phyloP scores from a whole-genome alignment of 345 rosid genomes.

The Salix udensis region DNA sequence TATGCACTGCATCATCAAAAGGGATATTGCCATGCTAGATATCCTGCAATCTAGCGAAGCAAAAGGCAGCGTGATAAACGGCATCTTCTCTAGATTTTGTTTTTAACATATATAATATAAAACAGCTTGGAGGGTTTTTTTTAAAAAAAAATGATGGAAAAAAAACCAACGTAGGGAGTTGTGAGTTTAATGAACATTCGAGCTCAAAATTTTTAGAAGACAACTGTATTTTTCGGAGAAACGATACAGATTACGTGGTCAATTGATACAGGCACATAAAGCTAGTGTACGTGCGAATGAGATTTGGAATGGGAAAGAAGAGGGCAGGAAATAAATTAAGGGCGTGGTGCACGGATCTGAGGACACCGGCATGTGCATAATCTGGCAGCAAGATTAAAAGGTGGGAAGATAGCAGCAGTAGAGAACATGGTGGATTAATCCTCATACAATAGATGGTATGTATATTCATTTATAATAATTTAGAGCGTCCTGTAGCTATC shows the following conservation, averaged over 20 bases:
- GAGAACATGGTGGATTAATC: constrained; percentile 21
- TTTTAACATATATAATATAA: too few species aligned
- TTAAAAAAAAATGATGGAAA: too few species aligned
- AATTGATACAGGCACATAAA: background rate
- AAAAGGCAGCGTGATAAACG: background rate
- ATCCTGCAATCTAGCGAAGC: background rate
- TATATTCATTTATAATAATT: background rate
- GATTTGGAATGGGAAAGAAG: constrained; percentile 25
- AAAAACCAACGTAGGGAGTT: too few species aligned
- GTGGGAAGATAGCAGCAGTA: constrained; percentile 5
- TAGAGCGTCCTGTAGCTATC: background rate
- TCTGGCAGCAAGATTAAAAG: constrained; percentile 25
- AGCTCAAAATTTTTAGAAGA: too few species aligned
- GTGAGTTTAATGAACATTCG: too few species aligned
- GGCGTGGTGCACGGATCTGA: constrained; percentile 41
- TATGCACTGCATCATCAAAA: background rate
- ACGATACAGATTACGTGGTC: too few species aligned
- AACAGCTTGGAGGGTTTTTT: too few species aligned
- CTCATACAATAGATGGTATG: background rate
- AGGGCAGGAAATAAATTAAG: constrained; percentile 17
- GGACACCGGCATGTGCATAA: constrained; percentile 45
- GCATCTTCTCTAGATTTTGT: too few species aligned
- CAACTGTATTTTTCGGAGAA: too few species aligned
- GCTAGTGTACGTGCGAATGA: background rate
- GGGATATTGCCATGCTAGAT: background rate